Evolutionary conservation across 129 eudicot genomes (phyloP), one percentile per base, ranked within the genome.

Genomic region (Lactuca saligna): DNA sequence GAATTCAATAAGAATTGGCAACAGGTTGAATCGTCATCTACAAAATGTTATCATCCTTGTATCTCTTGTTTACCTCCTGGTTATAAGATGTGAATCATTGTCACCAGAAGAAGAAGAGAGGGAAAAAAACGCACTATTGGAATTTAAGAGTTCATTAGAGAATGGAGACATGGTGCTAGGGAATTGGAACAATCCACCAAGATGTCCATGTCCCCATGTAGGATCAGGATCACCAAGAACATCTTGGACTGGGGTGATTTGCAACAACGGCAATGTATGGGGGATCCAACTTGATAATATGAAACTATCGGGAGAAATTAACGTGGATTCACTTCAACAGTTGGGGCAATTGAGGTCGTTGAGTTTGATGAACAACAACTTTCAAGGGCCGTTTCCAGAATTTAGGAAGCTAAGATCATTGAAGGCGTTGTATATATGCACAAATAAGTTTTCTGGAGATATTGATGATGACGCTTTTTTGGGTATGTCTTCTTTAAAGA

Each of bases 331-430:
- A 7, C 82, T 86, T 0, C 7, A 41, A 33, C 31, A 46, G 1
- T 72, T 82, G 69, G 56, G 68, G 25, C 64, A 34, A 54, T 42
- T 86, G 58, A n/a, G 88, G 68, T 34, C 75, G 25, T 42, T 86
- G 12, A 86, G 88, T 66, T 71, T 86, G 25, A 80, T 64, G 78
- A 42, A 75, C 80, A 86, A 86, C 69, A 62, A 61, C 0, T 86
- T 86, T 11, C 74, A 86, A 42, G 92, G 92, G n/a, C 61, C 75
- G 0, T 29, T 86, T 65, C 92, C 92, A 0, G 77, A 80, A 16
- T 74, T 82, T 72, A 46, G 64, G 3, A 77, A 68, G 32, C 70
- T 86, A 0, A 71, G 78, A 25, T 68, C 71, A 2, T 63, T 86
- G 32, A 83, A 81, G 56, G 66, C 80, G 3, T 59, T 86, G 70